A percentile compares a stretch with the other conserved stretches of the same genome.
Evolutionary conservation across 78 protist genomes (phyloP).

Genomic region (Emiliania huxleyi): DNA sequence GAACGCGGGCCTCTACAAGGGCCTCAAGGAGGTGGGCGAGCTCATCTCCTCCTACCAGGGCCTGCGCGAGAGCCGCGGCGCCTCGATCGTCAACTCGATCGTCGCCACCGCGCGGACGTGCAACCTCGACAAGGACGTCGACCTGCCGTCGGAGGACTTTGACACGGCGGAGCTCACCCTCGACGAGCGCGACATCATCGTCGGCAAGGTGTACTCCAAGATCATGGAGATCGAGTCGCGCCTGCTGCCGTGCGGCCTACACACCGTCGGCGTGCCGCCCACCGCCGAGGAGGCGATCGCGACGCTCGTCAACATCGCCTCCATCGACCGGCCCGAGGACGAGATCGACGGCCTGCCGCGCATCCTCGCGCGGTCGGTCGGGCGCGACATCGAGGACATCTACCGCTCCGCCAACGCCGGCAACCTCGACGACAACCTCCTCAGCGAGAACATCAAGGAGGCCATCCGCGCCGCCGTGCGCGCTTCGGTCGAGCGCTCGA

Average conservation of each 20-base stretch:
- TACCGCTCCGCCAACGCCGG: slow-evolving; percentile 46
- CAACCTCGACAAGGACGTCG: slow-evolving; percentile 62
- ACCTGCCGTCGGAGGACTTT: slow-evolving; percentile 2
- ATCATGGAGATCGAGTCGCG: slow-evolving; percentile 64
- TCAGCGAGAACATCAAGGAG: slow-evolving; percentile 11
- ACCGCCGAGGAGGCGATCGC: slow-evolving; percentile 53
- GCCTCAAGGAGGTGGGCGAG: slow-evolving; percentile 57
- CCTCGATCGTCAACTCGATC: slow-evolving; percentile 49
- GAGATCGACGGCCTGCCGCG: slow-evolving; percentile 33
- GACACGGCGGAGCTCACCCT: background rate
- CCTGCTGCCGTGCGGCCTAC: slow-evolving; percentile 59
- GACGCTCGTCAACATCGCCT: slow-evolving; percentile 56
- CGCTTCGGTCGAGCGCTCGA: slow-evolving; percentile 35
- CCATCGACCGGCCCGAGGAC: slow-evolving; percentile 56
- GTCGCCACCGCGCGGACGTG: slow-evolving; percentile 42
- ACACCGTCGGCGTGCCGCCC: slow-evolving; percentile 58
- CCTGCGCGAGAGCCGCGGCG: slow-evolving; percentile 45
- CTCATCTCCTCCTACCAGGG: slow-evolving; percentile 47
- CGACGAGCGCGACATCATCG: slow-evolving; percentile 43
- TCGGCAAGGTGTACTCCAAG: slow-evolving; percentile 48
- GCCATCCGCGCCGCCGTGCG: slow-evolving; percentile 46
- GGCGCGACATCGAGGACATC: slow-evolving; percentile 53
- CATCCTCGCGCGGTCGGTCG: slow-evolving; percentile 34
- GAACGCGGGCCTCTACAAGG: slow-evolving; percentile 63
- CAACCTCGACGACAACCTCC: slow-evolving; percentile 41